A percentile compares a stretch with the other conserved stretches of the same genome.
Evolutionary conservation across 2,329 filamentous ascomycete genomes (phyloP).

Genomic region (Sporothrix protearum): DNA sequence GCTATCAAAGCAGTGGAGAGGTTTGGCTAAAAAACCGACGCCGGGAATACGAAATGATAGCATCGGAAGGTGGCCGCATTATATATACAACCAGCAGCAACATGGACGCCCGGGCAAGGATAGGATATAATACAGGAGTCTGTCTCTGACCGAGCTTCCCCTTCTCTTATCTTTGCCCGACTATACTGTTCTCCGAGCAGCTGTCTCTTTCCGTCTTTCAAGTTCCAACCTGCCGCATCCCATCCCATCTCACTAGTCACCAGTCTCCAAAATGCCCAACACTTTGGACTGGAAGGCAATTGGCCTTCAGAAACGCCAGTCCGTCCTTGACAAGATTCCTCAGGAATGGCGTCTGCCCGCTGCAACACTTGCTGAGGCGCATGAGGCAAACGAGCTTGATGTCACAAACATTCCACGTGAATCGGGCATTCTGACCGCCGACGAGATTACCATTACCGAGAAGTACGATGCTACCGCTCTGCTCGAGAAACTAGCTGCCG

Average conservation of each 20-base stretch:
- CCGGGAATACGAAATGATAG: not conserved
- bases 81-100: not conserved
- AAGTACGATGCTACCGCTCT: conserved; percentile 9
- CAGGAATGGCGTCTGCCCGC: conserved; percentile 1
- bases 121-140: not conserved
- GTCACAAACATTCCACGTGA: conserved; percentile 12
- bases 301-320: not conserved
- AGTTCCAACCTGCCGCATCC: not conserved
- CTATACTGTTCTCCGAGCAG: not conserved
- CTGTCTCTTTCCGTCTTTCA: not conserved
- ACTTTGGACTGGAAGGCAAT: not conserved
- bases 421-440: conserved; percentile 19
- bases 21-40: not conserved
- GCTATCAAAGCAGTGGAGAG: not conserved
- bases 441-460: conserved; percentile 23
- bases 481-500: not conserved
- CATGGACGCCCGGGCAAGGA: not conserved
- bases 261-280: not conserved
- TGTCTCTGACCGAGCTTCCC: not conserved
- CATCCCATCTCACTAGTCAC: not conserved
- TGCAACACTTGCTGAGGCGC: not conserved
- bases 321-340: not conserved
- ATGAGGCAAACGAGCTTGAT: not conserved
- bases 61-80: not conserved
- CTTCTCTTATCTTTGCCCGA: not conserved